phyloP scores from a whole-genome alignment of 805 yeast species.

The Nematodospora valgi region DNA sequence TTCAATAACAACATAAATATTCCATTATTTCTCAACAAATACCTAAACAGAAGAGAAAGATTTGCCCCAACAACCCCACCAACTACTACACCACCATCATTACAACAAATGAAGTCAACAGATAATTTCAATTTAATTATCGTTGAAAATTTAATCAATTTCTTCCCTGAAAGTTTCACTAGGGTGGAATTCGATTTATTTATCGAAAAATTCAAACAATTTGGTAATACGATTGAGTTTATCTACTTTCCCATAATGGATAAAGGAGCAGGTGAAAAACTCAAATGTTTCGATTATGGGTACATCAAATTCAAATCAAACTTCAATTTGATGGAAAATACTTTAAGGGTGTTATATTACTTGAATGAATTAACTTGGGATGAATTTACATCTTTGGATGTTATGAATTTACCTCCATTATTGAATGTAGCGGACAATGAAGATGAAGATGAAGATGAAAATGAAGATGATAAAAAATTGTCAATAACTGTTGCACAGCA shows the following conservation, averaged over 20 bases:
- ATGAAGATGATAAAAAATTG: slow-evolving; percentile 8
- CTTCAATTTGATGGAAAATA: slow-evolving; percentile 39
- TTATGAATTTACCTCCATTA: slow-evolving; percentile 4
- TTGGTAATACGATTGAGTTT: slow-evolving; percentile 45
- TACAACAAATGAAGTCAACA: neutral
- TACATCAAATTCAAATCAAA: slow-evolving; percentile 43
- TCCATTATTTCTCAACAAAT: slow-evolving; percentile 55
- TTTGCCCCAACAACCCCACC: slow-evolving; percentile 16
- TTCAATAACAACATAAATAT: slow-evolving; percentile 24
- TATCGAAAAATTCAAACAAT: slow-evolving; percentile 39
- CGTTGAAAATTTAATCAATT: slow-evolving; percentile 46
- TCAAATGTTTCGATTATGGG: slow-evolving; percentile 43
- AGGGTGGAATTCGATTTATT: slow-evolving; percentile 33
- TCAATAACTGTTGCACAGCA: slow-evolving; percentile 32
- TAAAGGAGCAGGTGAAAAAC: slow-evolving; percentile 9
- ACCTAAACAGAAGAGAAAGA: slow-evolving; percentile 63
- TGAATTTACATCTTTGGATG: slow-evolving; percentile 37
- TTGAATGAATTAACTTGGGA: slow-evolving; percentile 46
- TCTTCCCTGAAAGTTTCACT: slow-evolving; percentile 51
- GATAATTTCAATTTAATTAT: slow-evolving; percentile 12
- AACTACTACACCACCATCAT: neutral
- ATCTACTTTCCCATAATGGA: slow-evolving; percentile 46
- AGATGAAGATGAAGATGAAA: slow-evolving; percentile 5
- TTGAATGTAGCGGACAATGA: slow-evolving; percentile 11
- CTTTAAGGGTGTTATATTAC: slow-evolving; percentile 45